These are phyloP conservation scores for Ceriops tagal DNA, from an alignment of 345 rosid species.

Conservation along the genomic window DNA sequence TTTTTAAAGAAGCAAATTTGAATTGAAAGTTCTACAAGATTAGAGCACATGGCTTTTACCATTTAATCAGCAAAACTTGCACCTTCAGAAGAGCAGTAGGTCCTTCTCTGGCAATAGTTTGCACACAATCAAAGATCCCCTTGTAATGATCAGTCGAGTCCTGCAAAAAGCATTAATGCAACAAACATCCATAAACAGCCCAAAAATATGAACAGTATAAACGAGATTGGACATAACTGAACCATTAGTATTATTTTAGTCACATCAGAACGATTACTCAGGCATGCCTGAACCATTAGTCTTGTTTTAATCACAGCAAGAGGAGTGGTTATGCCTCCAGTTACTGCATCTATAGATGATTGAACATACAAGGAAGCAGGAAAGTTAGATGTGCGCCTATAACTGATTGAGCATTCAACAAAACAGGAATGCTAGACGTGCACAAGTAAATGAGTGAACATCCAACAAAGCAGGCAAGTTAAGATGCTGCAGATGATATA, in stretches of 20 bases:
- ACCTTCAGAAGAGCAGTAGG: slow-evolving; percentile 87
- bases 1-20: too few relatives aligned
- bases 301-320: slow-evolving; percentile 97
- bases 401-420: too few relatives aligned
- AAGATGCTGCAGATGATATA: too few relatives aligned
- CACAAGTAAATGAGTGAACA: slow-evolving; percentile 41
- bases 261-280: slow-evolving; percentile 31
- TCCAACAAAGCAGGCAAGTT: neutral
- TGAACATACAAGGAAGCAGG: neutral
- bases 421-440: slow-evolving; percentile 12
- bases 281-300: slow-evolving; percentile 83
- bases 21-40: too few relatives aligned
- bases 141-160: slow-evolving; percentile 77
- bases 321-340: slow-evolving; percentile 97
- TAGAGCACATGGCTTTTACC: neutral
- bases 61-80: neutral
- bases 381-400: neutral
- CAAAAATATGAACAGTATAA: neutral
- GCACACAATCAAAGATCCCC: slow-evolving; percentile 86
- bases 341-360: slow-evolving; percentile 60
- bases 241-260: slow-evolving; percentile 90
- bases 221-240: slow-evolving; percentile 48
- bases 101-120: slow-evolving; percentile 76
- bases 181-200: neutral
- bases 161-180: slow-evolving; percentile 28